phyloP scores from a whole-genome alignment of 1,139 yeast genomes.

The Trichomonascaceae sp. region DNA sequence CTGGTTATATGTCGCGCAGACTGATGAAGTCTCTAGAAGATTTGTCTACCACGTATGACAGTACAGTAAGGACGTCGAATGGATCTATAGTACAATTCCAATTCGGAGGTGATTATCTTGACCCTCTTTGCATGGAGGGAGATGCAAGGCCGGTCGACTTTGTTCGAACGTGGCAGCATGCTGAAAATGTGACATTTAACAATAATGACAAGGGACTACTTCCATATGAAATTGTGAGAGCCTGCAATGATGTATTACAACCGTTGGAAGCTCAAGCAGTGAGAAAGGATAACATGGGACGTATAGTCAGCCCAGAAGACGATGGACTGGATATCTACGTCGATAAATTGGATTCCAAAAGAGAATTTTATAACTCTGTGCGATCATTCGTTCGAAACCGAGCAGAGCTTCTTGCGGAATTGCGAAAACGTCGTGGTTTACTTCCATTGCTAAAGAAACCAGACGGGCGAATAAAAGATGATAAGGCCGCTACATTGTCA shows the following conservation, averaged over 20 bases:
- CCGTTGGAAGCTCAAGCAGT: constrained; percentile 57
- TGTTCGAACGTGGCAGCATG: constrained; percentile 91
- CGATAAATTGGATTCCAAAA: constrained; percentile 80
- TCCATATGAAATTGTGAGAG: constrained; percentile 63
- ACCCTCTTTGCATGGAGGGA: constrained; percentile 99
- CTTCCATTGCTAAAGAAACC: constrained; percentile 42
- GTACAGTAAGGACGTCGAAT: constrained; percentile 89
- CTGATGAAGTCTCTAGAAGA: constrained; percentile 98
- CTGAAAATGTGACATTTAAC: constrained; percentile 63
- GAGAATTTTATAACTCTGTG: constrained; percentile 72
- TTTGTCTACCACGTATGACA: constrained; percentile 86
- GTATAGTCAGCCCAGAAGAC: constrained; percentile 40
- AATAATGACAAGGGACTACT: constrained; percentile 50
- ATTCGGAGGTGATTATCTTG: constrained; percentile 98
- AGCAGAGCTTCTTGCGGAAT: constrained; percentile 49
- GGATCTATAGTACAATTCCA: constrained; percentile 97
- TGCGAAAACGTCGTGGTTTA: constrained; percentile 53
- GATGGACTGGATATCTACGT: constrained; percentile 37
- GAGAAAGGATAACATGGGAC: constrained; percentile 71
- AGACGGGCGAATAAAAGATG: constrained; percentile 42
- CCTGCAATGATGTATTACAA: constrained; percentile 48
- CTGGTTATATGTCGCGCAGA: constrained; percentile 99
- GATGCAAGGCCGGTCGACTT: constrained; percentile 96
- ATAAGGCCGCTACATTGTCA: constrained; percentile 38
- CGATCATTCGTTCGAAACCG: constrained; percentile 55